These are phyloP conservation scores for Tetradesmus obliquus DNA, from an alignment of 139 green algal species.

Conservation along the genomic window DNA sequence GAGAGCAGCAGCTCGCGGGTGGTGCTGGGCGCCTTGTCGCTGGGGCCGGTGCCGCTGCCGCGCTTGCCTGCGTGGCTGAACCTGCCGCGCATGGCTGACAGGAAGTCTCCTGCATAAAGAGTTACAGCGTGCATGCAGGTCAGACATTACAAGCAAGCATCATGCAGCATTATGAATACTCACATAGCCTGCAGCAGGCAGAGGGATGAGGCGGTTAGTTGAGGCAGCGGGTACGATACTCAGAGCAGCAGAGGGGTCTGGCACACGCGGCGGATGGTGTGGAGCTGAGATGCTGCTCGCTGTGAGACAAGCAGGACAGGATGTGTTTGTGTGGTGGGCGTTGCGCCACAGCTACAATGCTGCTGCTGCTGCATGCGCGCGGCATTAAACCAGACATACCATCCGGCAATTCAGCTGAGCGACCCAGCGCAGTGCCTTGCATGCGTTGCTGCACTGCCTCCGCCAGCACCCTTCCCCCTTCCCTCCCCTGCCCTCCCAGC, in stretches of 20 bases:
- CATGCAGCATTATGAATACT: too few species aligned
- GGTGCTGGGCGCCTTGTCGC: neutral
- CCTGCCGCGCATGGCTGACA: neutral
- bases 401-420: too few species aligned
- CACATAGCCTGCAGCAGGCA: too few species aligned
- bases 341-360: neutral
- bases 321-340: too few species aligned
- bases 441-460: neutral
- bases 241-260: too few species aligned
- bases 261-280: too few species aligned
- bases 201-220: too few species aligned
- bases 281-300: too few species aligned
- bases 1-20: neutral
- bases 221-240: too few species aligned
- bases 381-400: neutral
- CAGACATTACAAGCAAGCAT: too few species aligned
- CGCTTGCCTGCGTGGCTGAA: neutral
- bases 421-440: neutral
- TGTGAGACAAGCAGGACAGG: too few species aligned
- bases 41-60: neutral
- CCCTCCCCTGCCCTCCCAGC: neutral
- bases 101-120: neutral
- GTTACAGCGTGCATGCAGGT: neutral
- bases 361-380: neutral
- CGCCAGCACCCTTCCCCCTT: neutral